Evolutionary conservation across 2,329 filamentous ascomycete species (phyloP).

Genomic region (Coniochaeta ligniaria): DNA sequence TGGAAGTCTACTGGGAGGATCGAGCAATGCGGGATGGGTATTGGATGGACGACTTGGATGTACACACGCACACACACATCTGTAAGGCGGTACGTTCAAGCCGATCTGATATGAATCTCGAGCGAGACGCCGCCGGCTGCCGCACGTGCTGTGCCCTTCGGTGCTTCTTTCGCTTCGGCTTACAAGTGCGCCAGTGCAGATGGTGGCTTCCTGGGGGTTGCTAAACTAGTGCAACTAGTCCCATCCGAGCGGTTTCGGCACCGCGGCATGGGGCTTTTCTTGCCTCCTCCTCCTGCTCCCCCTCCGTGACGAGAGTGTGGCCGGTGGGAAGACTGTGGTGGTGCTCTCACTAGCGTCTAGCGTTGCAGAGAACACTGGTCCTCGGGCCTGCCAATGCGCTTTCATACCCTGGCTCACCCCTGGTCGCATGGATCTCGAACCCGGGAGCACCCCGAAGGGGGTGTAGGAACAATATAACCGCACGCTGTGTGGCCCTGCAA

Average conservation of each 20-base stretch:
- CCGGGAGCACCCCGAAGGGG: background rate
- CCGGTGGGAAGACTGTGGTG: background rate
- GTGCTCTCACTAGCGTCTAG: background rate
- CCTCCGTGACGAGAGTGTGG: background rate
- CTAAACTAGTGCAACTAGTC: background rate
- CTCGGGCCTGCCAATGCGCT: background rate
- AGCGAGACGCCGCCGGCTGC: background rate
- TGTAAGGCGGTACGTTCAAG: background rate
- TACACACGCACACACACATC: background rate
- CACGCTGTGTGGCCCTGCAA: background rate
- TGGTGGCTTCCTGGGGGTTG: background rate
- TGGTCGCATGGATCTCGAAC: background rate
- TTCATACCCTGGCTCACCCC: background rate
- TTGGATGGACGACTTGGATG: background rate
- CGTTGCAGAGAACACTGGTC: background rate
- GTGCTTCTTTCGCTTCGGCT: constrained; percentile 2
- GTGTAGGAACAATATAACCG: constrained; percentile 1
- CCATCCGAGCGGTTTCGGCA: constrained; percentile 1
- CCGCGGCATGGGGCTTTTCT: background rate
- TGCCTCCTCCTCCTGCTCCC: background rate
- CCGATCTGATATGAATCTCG: background rate
- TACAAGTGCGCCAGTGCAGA: background rate
- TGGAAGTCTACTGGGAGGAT: background rate
- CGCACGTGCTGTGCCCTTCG: constrained; percentile 1
- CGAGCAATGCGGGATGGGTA: background rate